Evolutionary conservation across 768 basidiomycete genomes (phyloP).

Genomic region (Leccinellum albellum): DNA sequence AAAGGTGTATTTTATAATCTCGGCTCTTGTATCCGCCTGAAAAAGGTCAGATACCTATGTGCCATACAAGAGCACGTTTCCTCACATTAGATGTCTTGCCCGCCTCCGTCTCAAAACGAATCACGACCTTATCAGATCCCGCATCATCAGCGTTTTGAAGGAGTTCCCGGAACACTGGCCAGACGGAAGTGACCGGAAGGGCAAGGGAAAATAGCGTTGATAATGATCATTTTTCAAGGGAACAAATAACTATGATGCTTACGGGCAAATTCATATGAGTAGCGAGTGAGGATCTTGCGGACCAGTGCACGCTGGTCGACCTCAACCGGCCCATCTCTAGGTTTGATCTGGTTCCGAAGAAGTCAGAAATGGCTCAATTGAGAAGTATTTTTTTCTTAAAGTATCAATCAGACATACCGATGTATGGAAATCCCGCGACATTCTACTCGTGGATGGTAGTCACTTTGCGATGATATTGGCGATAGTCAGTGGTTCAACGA

Average conservation of each 20-base stretch:
- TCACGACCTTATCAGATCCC: slow-evolving; percentile 65
- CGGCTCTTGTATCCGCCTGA: too few relatives aligned
- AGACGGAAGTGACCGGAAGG: slow-evolving; percentile 28
- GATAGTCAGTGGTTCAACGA: too few relatives aligned
- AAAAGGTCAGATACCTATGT: not conserved
- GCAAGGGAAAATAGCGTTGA: not conserved
- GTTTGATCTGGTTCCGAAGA: too few relatives aligned
- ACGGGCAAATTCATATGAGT: slow-evolving; percentile 88
- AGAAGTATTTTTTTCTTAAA: too few relatives aligned
- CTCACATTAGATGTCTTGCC: slow-evolving; percentile 8
- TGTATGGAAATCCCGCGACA: too few relatives aligned
- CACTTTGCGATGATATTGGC: too few relatives aligned
- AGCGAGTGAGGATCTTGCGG: slow-evolving; percentile 91
- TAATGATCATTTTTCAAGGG: not conserved
- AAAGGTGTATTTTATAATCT: not conserved
- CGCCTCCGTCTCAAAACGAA: slow-evolving; percentile 65
- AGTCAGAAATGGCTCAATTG: too few relatives aligned
- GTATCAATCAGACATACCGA: too few relatives aligned
- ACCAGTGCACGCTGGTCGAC: slow-evolving; percentile 92
- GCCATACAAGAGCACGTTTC: slow-evolving; percentile 23
- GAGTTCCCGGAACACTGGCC: slow-evolving; percentile 50
- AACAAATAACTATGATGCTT: slow-evolving; percentile 1
- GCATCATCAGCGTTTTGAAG: not conserved
- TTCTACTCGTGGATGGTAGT: too few relatives aligned
- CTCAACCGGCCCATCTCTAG: not conserved